phyloP scores from a whole-genome alignment of 371 early-diverging fungal genomes.

The Apophysomyces sp. region DNA sequence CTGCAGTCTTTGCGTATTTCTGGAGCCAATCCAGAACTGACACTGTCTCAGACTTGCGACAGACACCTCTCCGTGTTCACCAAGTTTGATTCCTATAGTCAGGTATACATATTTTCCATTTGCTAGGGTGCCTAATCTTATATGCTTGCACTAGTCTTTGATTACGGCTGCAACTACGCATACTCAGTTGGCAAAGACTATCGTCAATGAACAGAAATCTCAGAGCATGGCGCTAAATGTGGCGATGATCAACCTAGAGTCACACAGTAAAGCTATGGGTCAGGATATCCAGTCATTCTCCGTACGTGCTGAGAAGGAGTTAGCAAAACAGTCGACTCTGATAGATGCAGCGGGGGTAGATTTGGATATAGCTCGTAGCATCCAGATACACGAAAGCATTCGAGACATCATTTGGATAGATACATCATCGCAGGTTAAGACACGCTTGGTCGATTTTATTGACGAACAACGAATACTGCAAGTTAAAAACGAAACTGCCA shows the following conservation, averaged over 20 bases:
- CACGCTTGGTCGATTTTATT: constrained; percentile 27
- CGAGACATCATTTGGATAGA: not conserved
- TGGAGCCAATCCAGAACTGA: constrained; percentile 7
- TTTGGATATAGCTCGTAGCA: constrained; percentile 20
- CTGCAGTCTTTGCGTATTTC: constrained; percentile 3
- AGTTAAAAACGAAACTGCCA: constrained; percentile 10
- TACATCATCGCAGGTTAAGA: not conserved
- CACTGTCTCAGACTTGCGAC: constrained; percentile 16
- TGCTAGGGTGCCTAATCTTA: not conserved
- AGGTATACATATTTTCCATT: constrained; percentile 15
- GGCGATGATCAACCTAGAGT: constrained; percentile 57
- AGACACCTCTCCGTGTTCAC: constrained; percentile 22
- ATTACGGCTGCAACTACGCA: constrained; percentile 38
- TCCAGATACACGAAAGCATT: constrained; percentile 23
- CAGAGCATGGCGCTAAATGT: constrained; percentile 62
- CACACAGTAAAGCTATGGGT: constrained; percentile 35
- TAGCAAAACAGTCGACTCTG: constrained; percentile 15
- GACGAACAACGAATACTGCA: constrained; percentile 16
- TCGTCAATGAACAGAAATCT: constrained; percentile 50
- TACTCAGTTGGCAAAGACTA: constrained; percentile 38
- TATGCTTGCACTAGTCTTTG: constrained; percentile 15
- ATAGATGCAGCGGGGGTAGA: constrained; percentile 23
- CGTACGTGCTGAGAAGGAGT: constrained; percentile 21
- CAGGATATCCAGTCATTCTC: constrained; percentile 16
- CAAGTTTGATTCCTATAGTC: constrained; percentile 31